phyloP scores from a whole-genome alignment of 495 filamentous ascomycete species.

The Daldinia grandis region DNA sequence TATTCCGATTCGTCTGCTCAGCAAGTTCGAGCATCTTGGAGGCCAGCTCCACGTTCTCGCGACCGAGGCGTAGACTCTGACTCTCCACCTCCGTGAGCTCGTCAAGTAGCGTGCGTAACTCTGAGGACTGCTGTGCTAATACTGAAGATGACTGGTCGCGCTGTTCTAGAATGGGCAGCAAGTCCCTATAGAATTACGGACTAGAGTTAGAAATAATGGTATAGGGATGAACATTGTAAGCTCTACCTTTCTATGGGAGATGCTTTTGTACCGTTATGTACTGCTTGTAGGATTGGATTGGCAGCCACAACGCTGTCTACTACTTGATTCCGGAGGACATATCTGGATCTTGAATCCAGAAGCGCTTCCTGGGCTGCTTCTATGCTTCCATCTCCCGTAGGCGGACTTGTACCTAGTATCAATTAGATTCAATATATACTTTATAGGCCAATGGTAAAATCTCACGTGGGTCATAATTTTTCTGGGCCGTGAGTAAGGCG shows the following conservation, averaged over 20 bases:
- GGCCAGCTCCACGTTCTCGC: slow-evolving; percentile 69
- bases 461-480: slow-evolving; percentile 44
- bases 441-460: slow-evolving; percentile 1
- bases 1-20: slow-evolving; percentile 59
- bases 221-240: neutral
- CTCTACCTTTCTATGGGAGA: slow-evolving; percentile 72
- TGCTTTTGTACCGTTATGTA: slow-evolving; percentile 72
- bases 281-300: slow-evolving; percentile 78
- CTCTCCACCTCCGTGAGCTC: slow-evolving; percentile 63
- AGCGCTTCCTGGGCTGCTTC: slow-evolving; percentile 70
- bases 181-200: slow-evolving; percentile 58
- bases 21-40: slow-evolving; percentile 67
- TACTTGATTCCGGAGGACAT: slow-evolving; percentile 72
- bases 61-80: slow-evolving; percentile 61
- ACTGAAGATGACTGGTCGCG: slow-evolving; percentile 71
- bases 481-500: slow-evolving; percentile 68
- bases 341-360: slow-evolving; percentile 72
- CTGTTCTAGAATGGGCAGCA: slow-evolving; percentile 69
- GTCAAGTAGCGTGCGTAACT: slow-evolving; percentile 56
- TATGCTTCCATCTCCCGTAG: slow-evolving; percentile 51
- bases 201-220: slow-evolving; percentile 10
- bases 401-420: slow-evolving; percentile 15
- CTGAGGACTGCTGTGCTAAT: slow-evolving; percentile 64
- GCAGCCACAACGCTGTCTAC: slow-evolving; percentile 70
- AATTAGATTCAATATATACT: slow-evolving; percentile 1